phyloP scores from a whole-genome alignment of 148 eudicot species.

The Rhododendron mucronatum region DNA sequence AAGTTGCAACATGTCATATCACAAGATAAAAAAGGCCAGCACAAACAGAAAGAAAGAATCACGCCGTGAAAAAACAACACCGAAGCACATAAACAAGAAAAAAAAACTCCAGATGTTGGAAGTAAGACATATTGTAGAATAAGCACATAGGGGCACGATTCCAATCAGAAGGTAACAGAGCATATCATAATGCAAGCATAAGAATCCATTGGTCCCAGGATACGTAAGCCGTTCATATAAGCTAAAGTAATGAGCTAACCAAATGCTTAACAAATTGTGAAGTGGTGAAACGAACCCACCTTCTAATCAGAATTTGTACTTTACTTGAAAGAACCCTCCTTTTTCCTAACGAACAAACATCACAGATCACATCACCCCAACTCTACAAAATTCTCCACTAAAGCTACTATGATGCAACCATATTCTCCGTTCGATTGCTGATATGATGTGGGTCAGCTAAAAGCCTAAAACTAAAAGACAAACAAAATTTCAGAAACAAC shows the following conservation, averaged over 20 bases:
- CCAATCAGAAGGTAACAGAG: slow-evolving; percentile 1
- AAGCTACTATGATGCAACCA: slow-evolving; percentile 11
- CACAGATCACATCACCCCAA: slow-evolving; percentile 1
- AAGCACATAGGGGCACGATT: slow-evolving; percentile 9
- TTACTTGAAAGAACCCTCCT: slow-evolving; percentile 4
- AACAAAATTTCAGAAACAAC: background rate
- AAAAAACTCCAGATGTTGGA: slow-evolving; percentile 9
- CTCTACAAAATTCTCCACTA: slow-evolving; percentile 21
- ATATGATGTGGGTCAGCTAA: background rate
- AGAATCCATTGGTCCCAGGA: slow-evolving; percentile 22
- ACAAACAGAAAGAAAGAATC: slow-evolving; percentile 22
- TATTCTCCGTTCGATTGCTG: slow-evolving; percentile 1
- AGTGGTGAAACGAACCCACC: slow-evolving; percentile 22
- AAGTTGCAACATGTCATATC: slow-evolving; percentile 9
- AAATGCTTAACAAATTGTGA: slow-evolving; percentile 14
- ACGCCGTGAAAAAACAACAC: slow-evolving; percentile 23
- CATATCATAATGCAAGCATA: slow-evolving; percentile 9
- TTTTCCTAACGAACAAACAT: slow-evolving; percentile 14
- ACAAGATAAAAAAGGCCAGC: slow-evolving; percentile 10
- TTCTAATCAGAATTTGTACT: slow-evolving; percentile 12
- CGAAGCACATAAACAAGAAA: slow-evolving; percentile 14
- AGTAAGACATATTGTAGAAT: slow-evolving; percentile 12
- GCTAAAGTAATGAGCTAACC: background rate
- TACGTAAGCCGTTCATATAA: background rate
- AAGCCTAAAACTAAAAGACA: background rate